phyloP scores from a whole-genome alignment of 345 rosid genomes.

The Aethionema arabicum region DNA sequence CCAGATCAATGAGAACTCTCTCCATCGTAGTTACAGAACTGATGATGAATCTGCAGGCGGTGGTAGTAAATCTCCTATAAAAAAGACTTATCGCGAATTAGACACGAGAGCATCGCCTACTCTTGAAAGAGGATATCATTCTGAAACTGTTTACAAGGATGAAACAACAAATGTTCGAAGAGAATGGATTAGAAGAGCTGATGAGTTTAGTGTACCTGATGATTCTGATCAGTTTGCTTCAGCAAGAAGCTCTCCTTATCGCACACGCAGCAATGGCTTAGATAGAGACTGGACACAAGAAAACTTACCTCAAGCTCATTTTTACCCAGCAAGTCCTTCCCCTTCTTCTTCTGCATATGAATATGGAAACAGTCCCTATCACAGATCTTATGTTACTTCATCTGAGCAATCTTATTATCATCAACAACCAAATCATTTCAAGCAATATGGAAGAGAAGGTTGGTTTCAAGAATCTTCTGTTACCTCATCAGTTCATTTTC shows the following conservation, averaged over 20 bases:
- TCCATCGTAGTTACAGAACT: conserved; percentile 24
- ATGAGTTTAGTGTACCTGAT: conserved; percentile 26
- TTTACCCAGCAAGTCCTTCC: conserved; percentile 40
- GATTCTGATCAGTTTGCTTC: conserved; percentile 33
- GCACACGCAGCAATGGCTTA: conserved; percentile 29
- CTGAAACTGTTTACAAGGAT: conserved; percentile 36
- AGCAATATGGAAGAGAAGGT: conserved; percentile 24
- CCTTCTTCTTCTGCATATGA: conserved; percentile 36
- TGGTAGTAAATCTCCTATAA: conserved; percentile 27
- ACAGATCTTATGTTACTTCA: conserved; percentile 35
- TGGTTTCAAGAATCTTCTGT: conserved; percentile 33
- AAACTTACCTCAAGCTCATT: conserved; percentile 37
- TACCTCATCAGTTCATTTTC: conserved; percentile 38
- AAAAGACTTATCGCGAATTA: conserved; percentile 48
- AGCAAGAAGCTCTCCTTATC: conserved; percentile 33
- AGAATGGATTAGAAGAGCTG: conserved; percentile 45
- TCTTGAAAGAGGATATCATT: conserved; percentile 51
- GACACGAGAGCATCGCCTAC: conserved; percentile 57
- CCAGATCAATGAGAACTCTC: conserved; percentile 16
- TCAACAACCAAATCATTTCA: conserved; percentile 34
- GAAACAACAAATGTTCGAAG: conserved; percentile 35
- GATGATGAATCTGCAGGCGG: conserved; percentile 18
- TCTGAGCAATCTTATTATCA: conserved; percentile 33
- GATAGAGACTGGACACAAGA: conserved; percentile 42
- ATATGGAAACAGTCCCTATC: conserved; percentile 48